These are phyloP conservation scores for Podosphaera fusca DNA, from an alignment of 2,329 filamentous ascomycete genomes.

Conservation along the genomic window DNA sequence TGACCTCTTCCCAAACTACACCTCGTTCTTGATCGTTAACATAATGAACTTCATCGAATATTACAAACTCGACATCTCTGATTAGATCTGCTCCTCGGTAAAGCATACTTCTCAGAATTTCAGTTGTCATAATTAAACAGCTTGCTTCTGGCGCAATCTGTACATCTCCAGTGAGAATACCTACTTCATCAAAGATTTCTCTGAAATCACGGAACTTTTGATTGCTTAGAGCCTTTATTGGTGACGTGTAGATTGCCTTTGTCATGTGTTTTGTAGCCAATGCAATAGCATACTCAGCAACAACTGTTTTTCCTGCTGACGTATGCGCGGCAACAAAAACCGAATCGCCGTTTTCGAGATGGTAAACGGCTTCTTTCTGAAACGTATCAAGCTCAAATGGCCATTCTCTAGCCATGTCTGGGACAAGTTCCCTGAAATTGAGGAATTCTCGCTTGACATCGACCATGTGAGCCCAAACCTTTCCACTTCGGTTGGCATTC, in stretches of 20 bases:
- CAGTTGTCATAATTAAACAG: conserved; percentile 97
- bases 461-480: conserved; percentile 96
- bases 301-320: conserved; percentile 92
- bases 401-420: conserved; percentile 90
- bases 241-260: conserved; percentile 95
- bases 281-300: conserved; percentile 93
- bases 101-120: conserved; percentile 94
- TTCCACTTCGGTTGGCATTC: conserved; percentile 48
- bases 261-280: conserved; percentile 97
- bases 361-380: conserved; percentile 95
- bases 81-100: conserved; percentile 92
- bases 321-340: conserved; percentile 97
- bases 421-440: conserved; percentile 86
- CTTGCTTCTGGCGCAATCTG: conserved; percentile 95
- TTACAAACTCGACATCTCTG: conserved; percentile 92
- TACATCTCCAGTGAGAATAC: conserved; percentile 89
- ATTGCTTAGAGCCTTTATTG: conserved; percentile 94
- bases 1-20: conserved; percentile 98
- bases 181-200: conserved; percentile 77
- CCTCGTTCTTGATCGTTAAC: conserved; percentile 90
- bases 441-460: conserved; percentile 79
- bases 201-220: conserved; percentile 96
- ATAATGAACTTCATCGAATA: conserved; percentile 97
- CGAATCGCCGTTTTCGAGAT: conserved; percentile 86
- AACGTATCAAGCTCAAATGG: conserved; percentile 95